Evolutionary conservation across 441 rosid species (phyloP), one percentile per base, ranked within the genome.

Genomic region (Syzygium malaccense): DNA sequence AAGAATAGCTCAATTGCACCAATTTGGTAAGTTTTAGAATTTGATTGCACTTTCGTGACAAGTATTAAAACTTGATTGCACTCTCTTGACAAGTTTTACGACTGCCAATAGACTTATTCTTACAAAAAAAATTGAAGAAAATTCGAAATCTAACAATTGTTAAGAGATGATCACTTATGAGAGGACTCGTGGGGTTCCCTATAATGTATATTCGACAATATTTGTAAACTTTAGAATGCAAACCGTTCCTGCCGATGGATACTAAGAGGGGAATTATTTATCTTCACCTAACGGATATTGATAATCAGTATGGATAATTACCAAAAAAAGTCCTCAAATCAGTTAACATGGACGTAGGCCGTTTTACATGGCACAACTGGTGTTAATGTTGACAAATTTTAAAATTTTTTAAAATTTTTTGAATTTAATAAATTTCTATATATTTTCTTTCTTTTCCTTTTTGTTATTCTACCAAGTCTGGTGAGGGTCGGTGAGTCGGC

Each of bases 361-460:
- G 0, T 62, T n/a, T 5, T n/a, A 62, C 0, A 3, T 62, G 19
- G 17, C 0, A 62, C 8, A 0, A 1, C 0, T 3, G 6, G 0
- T 4, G 0, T 32, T 60, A 60, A 60, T 0, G n/a, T 28, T 60
- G 32, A 28, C 2, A 28, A 13, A 5, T 28, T 28, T 60, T 28
- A 14, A 18, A 60, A 60, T 2, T 60, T 60, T 60, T 60, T 28
- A 25, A 55, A 18, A 25, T 11, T 58, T 60, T 60, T 13, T 28
- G 14, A 28, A 3, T n/a, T 62, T 62, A 6, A 0, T 15, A 4
- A 54, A 54, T 54, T 28, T 3, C 14, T 49, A 12, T 49, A 49
- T 49, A 49, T 25, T 28, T 14, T 6, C 3, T 62, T 13, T 6
- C 2, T 7, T 26, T 25, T 60, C 4, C 2, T 60, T 28, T 60